These are phyloP conservation scores for Trichothecium roseum DNA, from an alignment of 2,329 filamentous ascomycete genomes.

Conservation along the genomic window DNA sequence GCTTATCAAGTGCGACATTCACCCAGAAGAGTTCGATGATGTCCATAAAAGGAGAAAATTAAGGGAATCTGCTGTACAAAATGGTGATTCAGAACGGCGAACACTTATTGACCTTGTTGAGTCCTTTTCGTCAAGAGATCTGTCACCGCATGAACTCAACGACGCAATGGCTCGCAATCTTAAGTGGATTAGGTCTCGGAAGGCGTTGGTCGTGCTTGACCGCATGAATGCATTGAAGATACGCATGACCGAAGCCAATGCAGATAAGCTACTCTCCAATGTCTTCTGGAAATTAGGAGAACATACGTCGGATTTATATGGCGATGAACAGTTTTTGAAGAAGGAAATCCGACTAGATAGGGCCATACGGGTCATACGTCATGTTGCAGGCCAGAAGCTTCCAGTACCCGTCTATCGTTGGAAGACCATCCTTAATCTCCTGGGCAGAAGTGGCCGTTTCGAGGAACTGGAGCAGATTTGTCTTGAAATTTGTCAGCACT, in stretches of 20 bases:
- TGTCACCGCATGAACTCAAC: constrained; percentile 14
- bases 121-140: constrained; percentile 10
- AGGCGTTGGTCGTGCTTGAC: constrained; percentile 17
- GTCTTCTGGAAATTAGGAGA: constrained; percentile 17
- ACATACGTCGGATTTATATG: constrained; percentile 12
- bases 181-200: constrained; percentile 9
- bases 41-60: constrained; percentile 27
- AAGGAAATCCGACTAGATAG: constrained; percentile 15
- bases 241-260: constrained; percentile 16
- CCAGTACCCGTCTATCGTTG: constrained; percentile 27
- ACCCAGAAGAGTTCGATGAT: constrained; percentile 46
- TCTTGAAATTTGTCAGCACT: constrained; percentile 30
- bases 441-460: constrained; percentile 32
- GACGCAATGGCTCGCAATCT: constrained; percentile 9
- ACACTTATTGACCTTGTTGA: constrained; percentile 34
- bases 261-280: constrained; percentile 13
- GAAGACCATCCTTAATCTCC: constrained; percentile 30
- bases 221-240: constrained; percentile 20
- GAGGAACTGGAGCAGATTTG: constrained; percentile 33
- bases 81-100: constrained; percentile 27
- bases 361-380: constrained; percentile 18
- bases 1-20: constrained; percentile 38
- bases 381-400: constrained; percentile 18
- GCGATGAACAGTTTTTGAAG: constrained; percentile 6
- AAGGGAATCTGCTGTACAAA: constrained; percentile 17